Evolutionary conservation across 805 yeast genomes (phyloP).

Genomic region (Pichia ethanolica): DNA sequence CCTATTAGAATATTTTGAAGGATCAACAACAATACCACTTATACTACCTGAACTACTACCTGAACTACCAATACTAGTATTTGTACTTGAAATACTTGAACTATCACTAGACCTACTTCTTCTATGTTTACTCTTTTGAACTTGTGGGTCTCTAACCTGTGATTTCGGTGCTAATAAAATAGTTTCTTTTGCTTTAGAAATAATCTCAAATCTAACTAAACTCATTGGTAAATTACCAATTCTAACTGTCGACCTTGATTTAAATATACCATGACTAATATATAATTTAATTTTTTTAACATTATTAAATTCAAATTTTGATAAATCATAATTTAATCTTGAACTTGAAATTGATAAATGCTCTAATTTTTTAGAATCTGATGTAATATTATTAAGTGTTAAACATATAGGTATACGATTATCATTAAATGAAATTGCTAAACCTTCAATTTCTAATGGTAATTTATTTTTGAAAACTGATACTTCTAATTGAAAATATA

Average conservation of each 20-base stretch:
- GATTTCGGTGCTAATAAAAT: not conserved
- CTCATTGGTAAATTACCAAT: conserved; percentile 1
- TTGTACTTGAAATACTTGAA: not conserved
- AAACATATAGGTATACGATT: not conserved
- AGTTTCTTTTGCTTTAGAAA: conserved; percentile 1
- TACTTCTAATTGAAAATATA: not conserved
- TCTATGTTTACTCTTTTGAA: not conserved
- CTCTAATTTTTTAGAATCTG: not conserved
- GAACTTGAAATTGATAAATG: not conserved
- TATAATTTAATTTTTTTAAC: not conserved
- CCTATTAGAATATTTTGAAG: not conserved
- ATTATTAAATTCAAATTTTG: not conserved
- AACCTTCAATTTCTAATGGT: not conserved
- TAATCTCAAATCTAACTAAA: conserved; percentile 1
- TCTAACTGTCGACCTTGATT: not conserved
- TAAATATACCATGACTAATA: not conserved
- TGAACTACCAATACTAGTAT: no score
- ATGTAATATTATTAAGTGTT: not conserved
- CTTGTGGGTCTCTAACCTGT: not conserved
- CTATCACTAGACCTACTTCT: not conserved
- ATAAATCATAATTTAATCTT: conserved; percentile 1
- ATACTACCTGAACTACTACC: not conserved
- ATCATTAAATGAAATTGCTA: not conserved
- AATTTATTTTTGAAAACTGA: conserved; percentile 1
- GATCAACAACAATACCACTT: not conserved